Percentiles rank a stretch among this genome's conserved stretches.
phyloP scores from a whole-genome alignment of 1,139 yeast species.

The Komagataea norvegica region DNA sequence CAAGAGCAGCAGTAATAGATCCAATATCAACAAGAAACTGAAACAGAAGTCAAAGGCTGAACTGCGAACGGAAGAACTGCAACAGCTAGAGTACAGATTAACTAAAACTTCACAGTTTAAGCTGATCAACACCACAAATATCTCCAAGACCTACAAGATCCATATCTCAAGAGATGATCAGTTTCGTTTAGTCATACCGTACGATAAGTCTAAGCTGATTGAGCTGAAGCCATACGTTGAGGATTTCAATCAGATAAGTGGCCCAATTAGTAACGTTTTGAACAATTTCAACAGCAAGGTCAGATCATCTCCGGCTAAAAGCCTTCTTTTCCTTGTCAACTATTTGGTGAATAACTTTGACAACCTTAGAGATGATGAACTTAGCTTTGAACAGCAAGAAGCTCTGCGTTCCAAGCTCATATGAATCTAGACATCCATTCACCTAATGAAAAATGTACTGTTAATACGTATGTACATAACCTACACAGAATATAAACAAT shows the following conservation, averaged over 20 bases:
- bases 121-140: constrained; percentile 18
- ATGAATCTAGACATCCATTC: neutral
- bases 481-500: neutral
- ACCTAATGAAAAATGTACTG: neutral
- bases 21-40: neutral
- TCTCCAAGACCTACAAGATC: constrained; percentile 17
- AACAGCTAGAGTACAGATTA: constrained; percentile 10
- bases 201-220: constrained; percentile 11
- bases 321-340: constrained; percentile 18
- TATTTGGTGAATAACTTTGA: constrained; percentile 20
- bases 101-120: constrained; percentile 12
- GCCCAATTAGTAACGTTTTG: constrained; percentile 8
- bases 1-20: neutral
- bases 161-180: constrained; percentile 12
- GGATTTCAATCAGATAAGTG: neutral
- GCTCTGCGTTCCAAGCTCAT: constrained; percentile 6
- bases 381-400: constrained; percentile 17
- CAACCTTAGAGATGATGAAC: constrained; percentile 10
- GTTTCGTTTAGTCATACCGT: constrained; percentile 19
- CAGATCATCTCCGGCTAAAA: neutral
- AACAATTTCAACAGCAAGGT: constrained; percentile 19
- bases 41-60: neutral
- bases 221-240: constrained; percentile 1
- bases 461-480: neutral
- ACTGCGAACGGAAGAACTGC: constrained; percentile 14